These are phyloP conservation scores for Notholithocarpus densiflorus DNA, from an alignment of 306 rosid species.

Conservation along the genomic window DNA sequence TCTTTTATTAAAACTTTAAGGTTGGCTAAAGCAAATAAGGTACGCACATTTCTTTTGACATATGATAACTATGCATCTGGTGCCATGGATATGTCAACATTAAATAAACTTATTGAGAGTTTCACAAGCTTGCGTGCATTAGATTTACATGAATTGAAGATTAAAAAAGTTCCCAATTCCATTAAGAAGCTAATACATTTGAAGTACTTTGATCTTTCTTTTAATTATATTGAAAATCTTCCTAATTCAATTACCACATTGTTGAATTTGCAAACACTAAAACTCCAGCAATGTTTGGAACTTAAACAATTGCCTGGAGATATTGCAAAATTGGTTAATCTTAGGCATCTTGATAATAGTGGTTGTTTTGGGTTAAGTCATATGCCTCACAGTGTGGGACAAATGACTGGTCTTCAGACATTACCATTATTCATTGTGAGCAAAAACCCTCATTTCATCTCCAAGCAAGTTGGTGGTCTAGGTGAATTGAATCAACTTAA, in stretches of 20 bases:
- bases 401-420: background rate
- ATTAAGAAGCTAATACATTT: background rate
- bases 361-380: background rate
- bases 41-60: background rate
- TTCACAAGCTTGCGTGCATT: background rate
- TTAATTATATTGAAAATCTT: too few relatives aligned
- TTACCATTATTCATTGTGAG: background rate
- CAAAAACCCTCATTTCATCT: background rate
- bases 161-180: background rate
- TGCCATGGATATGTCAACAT: background rate
- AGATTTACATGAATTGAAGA: background rate
- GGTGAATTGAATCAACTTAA: background rate
- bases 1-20: background rate
- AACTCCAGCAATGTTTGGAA: background rate
- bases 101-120: background rate
- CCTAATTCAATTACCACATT: too few relatives aligned
- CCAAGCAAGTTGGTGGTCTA: background rate
- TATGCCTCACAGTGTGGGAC: too few relatives aligned
- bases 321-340: background rate
- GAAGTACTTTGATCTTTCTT: too few relatives aligned
- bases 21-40: background rate
- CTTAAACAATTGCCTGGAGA: background rate
- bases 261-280: background rate
- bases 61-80: too few relatives aligned
- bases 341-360: background rate